A percentile compares a stretch with the other conserved stretches of the same genome.
Evolutionary conservation across 2,329 filamentous ascomycete species (phyloP).

Genomic region (Phaeosphaeria sp.): DNA sequence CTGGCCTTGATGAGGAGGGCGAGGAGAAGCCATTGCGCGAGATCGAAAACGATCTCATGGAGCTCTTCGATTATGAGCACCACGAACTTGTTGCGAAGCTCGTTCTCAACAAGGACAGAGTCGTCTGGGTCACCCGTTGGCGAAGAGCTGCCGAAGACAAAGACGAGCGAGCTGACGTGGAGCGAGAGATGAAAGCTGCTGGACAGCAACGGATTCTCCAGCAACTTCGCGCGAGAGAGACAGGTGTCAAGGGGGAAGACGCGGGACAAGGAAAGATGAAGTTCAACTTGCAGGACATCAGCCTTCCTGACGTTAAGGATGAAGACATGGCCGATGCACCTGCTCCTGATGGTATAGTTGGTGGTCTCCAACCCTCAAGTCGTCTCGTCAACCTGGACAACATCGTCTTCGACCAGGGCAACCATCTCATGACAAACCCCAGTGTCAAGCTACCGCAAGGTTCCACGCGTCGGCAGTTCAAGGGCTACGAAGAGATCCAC

Average conservation of each 20-base stretch:
- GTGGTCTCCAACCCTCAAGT: conserved; percentile 85
- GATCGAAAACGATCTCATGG: conserved; percentile 98
- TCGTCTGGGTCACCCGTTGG: conserved; percentile 93
- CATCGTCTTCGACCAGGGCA: conserved; percentile 95
- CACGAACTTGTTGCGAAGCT: conserved; percentile 91
- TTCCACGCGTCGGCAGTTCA: conserved; percentile 93
- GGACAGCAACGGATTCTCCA: conserved; percentile 87
- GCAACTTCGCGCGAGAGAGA: conserved; percentile 79
- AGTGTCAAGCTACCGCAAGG: conserved; percentile 93
- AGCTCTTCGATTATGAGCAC: conserved; percentile 96
- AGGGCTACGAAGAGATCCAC: conserved; percentile 98
- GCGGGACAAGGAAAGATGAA: conserved; percentile 81
- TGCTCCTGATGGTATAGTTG: conserved; percentile 65
- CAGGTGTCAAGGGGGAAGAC: conserved; percentile 60
- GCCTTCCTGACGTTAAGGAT: conserved; percentile 69
- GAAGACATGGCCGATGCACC: conserved; percentile 47
- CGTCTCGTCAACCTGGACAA: conserved; percentile 94
- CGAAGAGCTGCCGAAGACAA: conserved; percentile 81
- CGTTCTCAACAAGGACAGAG: conserved; percentile 89
- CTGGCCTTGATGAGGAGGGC: conserved; percentile 75
- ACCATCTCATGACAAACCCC: conserved; percentile 99
- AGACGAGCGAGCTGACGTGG: conserved; percentile 74
- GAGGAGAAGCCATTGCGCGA: conserved; percentile 87
- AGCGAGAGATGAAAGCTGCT: conserved; percentile 89
- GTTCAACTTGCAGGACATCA: conserved; percentile 83